These are phyloP conservation scores for Trichosporon asahii DNA, from an alignment of 1,284 basidiomycete species.

Conservation along the genomic window DNA sequence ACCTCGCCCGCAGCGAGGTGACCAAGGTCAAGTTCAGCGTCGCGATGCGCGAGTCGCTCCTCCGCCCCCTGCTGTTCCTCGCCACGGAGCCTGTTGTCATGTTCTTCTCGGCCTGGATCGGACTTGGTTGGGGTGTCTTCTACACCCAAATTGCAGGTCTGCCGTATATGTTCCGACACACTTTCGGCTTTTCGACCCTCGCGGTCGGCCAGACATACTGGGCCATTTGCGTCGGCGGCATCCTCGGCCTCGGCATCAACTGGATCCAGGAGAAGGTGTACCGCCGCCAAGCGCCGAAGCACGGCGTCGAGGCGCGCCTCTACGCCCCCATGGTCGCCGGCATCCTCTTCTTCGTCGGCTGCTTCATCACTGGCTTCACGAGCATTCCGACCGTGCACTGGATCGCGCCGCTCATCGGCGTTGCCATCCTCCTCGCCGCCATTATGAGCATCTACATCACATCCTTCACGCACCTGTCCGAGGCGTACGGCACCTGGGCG, in stretches of 20 bases:
- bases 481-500: slow-evolving; percentile 33
- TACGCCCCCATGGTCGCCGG: slow-evolving; percentile 65
- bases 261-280: slow-evolving; percentile 67
- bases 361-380: slow-evolving; percentile 57
- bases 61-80: slow-evolving; percentile 56
- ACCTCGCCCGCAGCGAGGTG: slow-evolving; percentile 50
- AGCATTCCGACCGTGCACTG: slow-evolving; percentile 34
- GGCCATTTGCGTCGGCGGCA: slow-evolving; percentile 60
- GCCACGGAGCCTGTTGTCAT: slow-evolving; percentile 71
- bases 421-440: slow-evolving; percentile 56
- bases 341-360: slow-evolving; percentile 61
- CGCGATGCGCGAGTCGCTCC: slow-evolving; percentile 37
- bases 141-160: slow-evolving; percentile 69
- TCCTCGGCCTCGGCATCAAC: slow-evolving; percentile 61
- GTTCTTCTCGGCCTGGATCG: slow-evolving; percentile 71
- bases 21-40: slow-evolving; percentile 36
- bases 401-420: slow-evolving; percentile 52
- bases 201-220: slow-evolving; percentile 63
- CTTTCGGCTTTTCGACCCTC: slow-evolving; percentile 66
- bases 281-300: slow-evolving; percentile 57
- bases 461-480: slow-evolving; percentile 34
- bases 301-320: slow-evolving; percentile 70
- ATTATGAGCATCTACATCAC: slow-evolving; percentile 39
- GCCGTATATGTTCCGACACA: slow-evolving; percentile 59
- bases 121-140: slow-evolving; percentile 72